Percentiles rank a stretch among this genome's conserved stretches.
phyloP scores from a whole-genome alignment of 129 eudicot species.

The Cynara cardunculus region DNA sequence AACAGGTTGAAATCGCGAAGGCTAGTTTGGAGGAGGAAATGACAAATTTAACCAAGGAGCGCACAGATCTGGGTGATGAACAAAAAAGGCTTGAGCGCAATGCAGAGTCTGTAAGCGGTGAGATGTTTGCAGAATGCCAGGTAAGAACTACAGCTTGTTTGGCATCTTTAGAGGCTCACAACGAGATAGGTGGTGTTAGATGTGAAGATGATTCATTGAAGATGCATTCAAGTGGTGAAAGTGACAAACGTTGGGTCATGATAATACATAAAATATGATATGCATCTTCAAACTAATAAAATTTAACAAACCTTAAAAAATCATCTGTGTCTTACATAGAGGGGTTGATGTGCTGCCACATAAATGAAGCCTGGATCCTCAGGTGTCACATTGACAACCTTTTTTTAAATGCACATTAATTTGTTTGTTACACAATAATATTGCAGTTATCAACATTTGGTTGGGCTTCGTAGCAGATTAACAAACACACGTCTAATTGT shows the following conservation, averaged over 20 bases:
- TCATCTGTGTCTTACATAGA: too few species aligned
- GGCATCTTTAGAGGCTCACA: slow-evolving; percentile 8
- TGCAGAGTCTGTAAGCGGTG: slow-evolving; percentile 85
- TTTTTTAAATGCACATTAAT: too few species aligned
- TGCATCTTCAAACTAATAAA: too few species aligned
- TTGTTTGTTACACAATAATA: not conserved
- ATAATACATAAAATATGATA: too few species aligned
- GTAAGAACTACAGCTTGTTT: slow-evolving; percentile 30
- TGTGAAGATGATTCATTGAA: not conserved
- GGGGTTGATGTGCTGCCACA: too few species aligned
- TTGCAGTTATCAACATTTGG: not conserved
- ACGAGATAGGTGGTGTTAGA: not conserved
- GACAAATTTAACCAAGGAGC: slow-evolving; percentile 53
- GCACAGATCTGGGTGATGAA: slow-evolving; percentile 57
- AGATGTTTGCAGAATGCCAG: slow-evolving; percentile 98
- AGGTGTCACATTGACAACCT: too few species aligned
- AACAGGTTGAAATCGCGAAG: slow-evolving; percentile 35
- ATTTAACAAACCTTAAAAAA: too few species aligned
- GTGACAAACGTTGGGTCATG: too few species aligned
- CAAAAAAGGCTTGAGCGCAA: slow-evolving; percentile 86
- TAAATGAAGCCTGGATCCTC: too few species aligned
- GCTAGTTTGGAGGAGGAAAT: slow-evolving; percentile 70
- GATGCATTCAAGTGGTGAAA: not conserved
- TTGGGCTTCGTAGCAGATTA: not conserved
- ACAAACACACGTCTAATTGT: not conserved